These are phyloP conservation scores for Paecilomyces formosus DNA, from an alignment of 2,329 filamentous ascomycete species.

Conservation along the genomic window DNA sequence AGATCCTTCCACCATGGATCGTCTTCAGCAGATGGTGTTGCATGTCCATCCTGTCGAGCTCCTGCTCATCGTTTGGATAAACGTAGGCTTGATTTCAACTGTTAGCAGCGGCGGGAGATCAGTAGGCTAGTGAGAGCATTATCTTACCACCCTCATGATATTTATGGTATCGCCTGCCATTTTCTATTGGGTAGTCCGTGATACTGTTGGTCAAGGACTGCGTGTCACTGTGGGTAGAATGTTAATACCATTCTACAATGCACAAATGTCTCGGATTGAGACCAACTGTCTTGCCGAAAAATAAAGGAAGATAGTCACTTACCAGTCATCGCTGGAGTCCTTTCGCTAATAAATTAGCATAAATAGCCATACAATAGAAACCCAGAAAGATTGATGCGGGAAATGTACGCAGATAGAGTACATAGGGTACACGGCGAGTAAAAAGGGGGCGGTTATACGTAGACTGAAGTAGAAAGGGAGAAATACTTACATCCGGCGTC, in stretches of 20 bases:
- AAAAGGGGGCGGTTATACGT: not conserved
- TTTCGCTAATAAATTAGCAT: constrained; percentile 1
- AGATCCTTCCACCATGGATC: constrained; percentile 38
- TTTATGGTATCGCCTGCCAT: constrained; percentile 37
- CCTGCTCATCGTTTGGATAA: constrained; percentile 48
- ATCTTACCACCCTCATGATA: constrained; percentile 38
- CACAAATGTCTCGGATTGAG: not conserved
- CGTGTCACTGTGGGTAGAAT: constrained; percentile 23
- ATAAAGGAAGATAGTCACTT: not conserved
- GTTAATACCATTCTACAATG: not conserved
- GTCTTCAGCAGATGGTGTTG: constrained; percentile 49
- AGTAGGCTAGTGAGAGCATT: not conserved
- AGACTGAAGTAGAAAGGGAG: not conserved
- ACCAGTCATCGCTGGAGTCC: constrained; percentile 8
- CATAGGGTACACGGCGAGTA: not conserved
- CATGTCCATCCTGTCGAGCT: constrained; percentile 49
- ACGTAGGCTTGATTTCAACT: constrained; percentile 25
- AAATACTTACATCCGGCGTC: constrained; percentile 8
- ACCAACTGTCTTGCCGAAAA: not conserved
- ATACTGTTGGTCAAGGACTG: constrained; percentile 36
- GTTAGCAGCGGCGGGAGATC: not conserved
- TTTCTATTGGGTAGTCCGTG: constrained; percentile 35
- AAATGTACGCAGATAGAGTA: not conserved
- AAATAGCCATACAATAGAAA: not conserved
- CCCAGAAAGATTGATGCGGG: not conserved